Conservation (phyloP, 768 basidiomycete genomes). For the Rhodosporidiobolus sp. region DNA sequence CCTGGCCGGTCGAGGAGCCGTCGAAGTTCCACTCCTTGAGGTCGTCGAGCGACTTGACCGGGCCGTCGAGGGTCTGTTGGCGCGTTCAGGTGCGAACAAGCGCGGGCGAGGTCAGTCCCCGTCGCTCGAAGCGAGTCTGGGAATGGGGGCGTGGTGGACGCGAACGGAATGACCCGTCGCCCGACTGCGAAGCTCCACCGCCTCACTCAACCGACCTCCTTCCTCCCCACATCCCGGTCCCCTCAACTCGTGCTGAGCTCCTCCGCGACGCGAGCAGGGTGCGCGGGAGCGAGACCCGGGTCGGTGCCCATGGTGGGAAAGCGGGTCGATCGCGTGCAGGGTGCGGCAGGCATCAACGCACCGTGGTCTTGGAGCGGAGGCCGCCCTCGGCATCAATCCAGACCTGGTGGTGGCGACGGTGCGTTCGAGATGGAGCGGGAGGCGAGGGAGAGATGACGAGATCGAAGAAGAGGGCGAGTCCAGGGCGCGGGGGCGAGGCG, state of each 20-base stretch:
- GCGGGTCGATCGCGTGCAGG: neutral
- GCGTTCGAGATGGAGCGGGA: too few species aligned
- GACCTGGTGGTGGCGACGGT: slow-evolving; percentile 60
- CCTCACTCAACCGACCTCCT: too few species aligned
- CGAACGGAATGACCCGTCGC: too few species aligned
- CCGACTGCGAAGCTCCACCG: too few species aligned
- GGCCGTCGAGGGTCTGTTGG: slow-evolving; percentile 75
- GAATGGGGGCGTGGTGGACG: neutral
- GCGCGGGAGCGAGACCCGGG: neutral
- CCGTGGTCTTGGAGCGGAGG: slow-evolving; percentile 93
- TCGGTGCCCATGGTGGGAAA: neutral
- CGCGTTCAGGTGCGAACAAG: slow-evolving; percentile 13
- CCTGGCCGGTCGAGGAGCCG: slow-evolving; percentile 73
- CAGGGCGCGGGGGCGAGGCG: neutral
- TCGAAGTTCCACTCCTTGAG: slow-evolving; percentile 99
- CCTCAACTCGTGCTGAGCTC: too few species aligned
- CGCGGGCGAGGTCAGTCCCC: neutral
- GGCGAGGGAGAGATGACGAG: neutral
- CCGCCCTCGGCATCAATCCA: slow-evolving; percentile 96
- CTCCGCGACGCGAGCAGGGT: neutral
- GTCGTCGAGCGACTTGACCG: slow-evolving; percentile 79
- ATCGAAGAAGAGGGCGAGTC: neutral
- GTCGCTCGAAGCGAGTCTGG: neutral
- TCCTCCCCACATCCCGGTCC: too few species aligned
- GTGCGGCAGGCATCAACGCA: slow-evolving; percentile 49